Conservation (phyloP, 208 protist genomes). For the Acanthamoeba polyphaga region DNA sequence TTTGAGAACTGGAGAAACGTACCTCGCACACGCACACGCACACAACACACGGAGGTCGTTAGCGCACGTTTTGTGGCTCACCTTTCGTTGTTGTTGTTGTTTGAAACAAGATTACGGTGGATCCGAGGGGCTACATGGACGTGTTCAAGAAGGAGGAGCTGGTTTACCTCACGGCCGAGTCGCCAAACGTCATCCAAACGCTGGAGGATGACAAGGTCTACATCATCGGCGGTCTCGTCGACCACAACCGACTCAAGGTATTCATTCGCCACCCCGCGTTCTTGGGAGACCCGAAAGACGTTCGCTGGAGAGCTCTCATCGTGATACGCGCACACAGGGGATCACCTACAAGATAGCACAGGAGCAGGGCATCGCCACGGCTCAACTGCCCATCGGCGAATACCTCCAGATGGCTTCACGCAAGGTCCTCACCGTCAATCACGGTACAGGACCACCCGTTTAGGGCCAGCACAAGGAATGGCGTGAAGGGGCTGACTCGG, state of each 20-base stretch:
- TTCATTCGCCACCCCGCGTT: not conserved
- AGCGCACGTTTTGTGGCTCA: constrained; percentile 1
- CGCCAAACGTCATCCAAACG: constrained; percentile 84
- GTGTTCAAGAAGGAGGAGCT: constrained; percentile 78
- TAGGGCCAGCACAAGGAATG: no score
- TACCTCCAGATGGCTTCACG: constrained; percentile 86
- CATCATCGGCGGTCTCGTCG: constrained; percentile 92
- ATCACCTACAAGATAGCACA: constrained; percentile 84
- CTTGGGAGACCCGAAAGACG: not conserved
- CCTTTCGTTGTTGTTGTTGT: not conserved
- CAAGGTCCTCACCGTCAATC: constrained; percentile 91
- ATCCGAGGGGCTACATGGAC: constrained; percentile 61
- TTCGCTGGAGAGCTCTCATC: not conserved
- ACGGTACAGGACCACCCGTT: constrained; percentile 85
- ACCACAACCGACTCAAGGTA: constrained; percentile 91
- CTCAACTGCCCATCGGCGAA: constrained; percentile 89
- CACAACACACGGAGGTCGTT: no score
- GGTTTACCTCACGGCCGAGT: constrained; percentile 91
- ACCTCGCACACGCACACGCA: not conserved
- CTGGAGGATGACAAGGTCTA: constrained; percentile 89
- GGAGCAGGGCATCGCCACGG: constrained; percentile 84
- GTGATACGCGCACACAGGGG: constrained; percentile 43
- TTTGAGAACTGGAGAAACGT: constrained; percentile 65
- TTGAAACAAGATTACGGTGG: constrained; percentile 25
- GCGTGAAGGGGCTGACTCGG: no score